Evolutionary conservation across 1,284 basidiomycete genomes (phyloP).

Genomic region (Cryptococcus maquisensis): DNA sequence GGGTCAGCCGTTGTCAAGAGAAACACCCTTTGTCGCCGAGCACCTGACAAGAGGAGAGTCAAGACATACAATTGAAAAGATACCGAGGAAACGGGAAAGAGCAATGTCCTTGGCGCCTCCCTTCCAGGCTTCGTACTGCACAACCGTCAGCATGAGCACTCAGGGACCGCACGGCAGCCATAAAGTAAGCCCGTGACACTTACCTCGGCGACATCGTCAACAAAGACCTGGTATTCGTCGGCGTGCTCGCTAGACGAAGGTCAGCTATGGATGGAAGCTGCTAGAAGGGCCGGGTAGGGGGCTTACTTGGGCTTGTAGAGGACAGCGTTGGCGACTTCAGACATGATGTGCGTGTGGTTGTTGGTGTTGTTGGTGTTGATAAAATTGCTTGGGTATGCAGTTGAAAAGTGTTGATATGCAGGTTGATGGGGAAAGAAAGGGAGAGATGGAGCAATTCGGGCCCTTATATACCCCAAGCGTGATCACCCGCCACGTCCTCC

Average conservation of each 20-base stretch:
- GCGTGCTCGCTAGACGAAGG: slow-evolving; percentile 28
- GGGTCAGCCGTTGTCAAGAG: not conserved
- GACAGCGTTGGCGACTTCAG: slow-evolving; percentile 1
- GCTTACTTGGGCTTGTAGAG: slow-evolving; percentile 31
- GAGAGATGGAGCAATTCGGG: not conserved
- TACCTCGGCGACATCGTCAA: slow-evolving; percentile 43
- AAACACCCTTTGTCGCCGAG: not conserved
- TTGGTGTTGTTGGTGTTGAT: not conserved
- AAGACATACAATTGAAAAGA: slow-evolving; percentile 40
- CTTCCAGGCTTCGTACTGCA: slow-evolving; percentile 42
- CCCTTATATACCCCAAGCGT: slow-evolving; percentile 2
- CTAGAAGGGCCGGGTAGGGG: not conserved
- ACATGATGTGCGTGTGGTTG: not conserved
- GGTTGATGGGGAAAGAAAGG: not conserved
- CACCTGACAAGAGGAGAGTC: too few relatives aligned
- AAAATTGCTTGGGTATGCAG: not conserved
- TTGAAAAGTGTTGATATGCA: not conserved
- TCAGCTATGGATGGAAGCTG: not conserved
- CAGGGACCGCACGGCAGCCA: not conserved
- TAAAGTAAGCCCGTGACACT: slow-evolving; percentile 1
- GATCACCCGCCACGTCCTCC: not conserved
- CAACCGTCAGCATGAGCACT: not conserved
- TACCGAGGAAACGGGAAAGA: slow-evolving; percentile 42
- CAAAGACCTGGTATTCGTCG: slow-evolving; percentile 43
- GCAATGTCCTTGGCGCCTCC: slow-evolving; percentile 41